Evolutionary conservation across 2,329 filamentous ascomycete genomes (phyloP).

Genomic region (Fusarium sp.): DNA sequence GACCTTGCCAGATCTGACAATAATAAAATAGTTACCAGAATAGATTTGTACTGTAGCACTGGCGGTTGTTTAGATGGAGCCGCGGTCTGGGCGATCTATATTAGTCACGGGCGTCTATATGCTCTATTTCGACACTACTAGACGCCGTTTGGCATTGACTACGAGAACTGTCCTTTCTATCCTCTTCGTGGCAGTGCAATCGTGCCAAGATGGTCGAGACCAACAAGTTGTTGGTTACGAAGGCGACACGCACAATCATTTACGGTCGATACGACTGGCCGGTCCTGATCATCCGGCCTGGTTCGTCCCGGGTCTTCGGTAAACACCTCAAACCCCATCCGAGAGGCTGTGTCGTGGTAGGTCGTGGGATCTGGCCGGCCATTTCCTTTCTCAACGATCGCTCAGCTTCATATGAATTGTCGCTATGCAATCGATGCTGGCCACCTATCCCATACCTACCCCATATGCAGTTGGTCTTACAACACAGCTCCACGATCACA

Average conservation of each 20-base stretch:
- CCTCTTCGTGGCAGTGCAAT: conserved; percentile 22
- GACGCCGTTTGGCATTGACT: neutral
- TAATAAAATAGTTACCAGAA: conserved; percentile 3
- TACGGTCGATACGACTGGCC: neutral
- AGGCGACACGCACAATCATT: conserved; percentile 12
- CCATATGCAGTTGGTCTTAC: neutral
- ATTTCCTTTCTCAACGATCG: neutral
- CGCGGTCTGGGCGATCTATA: neutral
- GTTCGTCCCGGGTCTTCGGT: conserved; percentile 19
- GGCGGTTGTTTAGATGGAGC: conserved; percentile 19
- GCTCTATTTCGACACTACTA: neutral
- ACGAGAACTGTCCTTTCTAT: neutral
- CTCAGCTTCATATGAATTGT: neutral
- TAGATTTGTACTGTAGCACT: conserved; percentile 5
- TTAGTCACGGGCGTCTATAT: conserved; percentile 13
- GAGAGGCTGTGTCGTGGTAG: conserved; percentile 14
- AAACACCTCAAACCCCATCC: neutral
- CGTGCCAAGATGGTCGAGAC: neutral
- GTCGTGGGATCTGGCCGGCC: conserved; percentile 1
- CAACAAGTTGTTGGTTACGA: conserved; percentile 5
- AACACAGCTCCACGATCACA: neutral
- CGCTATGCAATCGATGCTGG: conserved; percentile 6
- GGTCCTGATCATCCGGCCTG: neutral
- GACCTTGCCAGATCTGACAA: neutral
- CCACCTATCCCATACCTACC: neutral